Evolutionary conservation across 257 asterid genomes (phyloP).

Genomic region (Henckelia pumila): DNA sequence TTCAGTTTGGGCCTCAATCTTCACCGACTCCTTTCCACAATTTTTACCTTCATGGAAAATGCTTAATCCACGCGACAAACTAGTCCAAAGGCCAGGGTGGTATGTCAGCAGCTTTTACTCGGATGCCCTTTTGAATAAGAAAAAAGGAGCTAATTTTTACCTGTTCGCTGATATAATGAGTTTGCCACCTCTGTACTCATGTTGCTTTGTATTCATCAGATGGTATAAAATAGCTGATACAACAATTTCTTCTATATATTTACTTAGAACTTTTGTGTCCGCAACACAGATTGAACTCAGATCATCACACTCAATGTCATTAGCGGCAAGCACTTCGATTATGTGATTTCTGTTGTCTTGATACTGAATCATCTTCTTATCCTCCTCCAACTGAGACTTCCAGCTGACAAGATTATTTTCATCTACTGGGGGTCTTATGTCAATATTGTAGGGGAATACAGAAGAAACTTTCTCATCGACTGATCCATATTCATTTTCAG

Average conservation of each 20-base stretch:
- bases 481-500: constrained; percentile 44
- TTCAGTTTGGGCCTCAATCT: constrained; percentile 57
- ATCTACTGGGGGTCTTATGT: constrained; percentile 79
- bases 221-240: constrained; percentile 86
- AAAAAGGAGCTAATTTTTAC: constrained; percentile 31
- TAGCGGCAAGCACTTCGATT: constrained; percentile 74
- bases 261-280: constrained; percentile 69
- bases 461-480: constrained; percentile 67
- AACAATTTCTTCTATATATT: constrained; percentile 79
- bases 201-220: constrained; percentile 63
- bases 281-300: constrained; percentile 67
- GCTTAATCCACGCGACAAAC: constrained; percentile 70
- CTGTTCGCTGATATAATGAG: constrained; percentile 78
- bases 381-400: constrained; percentile 84
- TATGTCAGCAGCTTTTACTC: constrained; percentile 29
- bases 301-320: constrained; percentile 83
- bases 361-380: constrained; percentile 73
- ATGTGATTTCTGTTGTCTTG: constrained; percentile 82
- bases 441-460: constrained; percentile 75
- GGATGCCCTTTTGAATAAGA: too few relatives aligned
- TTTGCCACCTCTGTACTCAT: constrained; percentile 77
- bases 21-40: constrained; percentile 40
- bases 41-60: constrained; percentile 68
- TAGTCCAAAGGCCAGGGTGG: constrained; percentile 28
- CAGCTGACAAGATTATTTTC: constrained; percentile 69